phyloP scores from a whole-genome alignment of 345 rosid genomes.

The Syzygium aqueum region DNA sequence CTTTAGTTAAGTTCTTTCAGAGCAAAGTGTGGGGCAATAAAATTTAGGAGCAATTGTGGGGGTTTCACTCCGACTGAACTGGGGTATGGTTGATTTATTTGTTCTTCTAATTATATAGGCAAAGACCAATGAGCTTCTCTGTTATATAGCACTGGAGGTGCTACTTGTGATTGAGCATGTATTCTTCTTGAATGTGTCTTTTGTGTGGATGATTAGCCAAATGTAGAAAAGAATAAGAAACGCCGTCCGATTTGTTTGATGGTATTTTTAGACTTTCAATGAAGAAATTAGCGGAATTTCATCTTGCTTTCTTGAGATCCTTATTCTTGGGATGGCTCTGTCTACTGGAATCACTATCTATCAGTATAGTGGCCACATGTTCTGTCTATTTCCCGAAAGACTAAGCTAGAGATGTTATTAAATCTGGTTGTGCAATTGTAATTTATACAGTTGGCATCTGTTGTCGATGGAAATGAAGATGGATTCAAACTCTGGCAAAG shows the following conservation, averaged over 20 bases:
- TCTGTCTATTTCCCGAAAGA: background rate
- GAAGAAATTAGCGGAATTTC: background rate
- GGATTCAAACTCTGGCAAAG: conserved; percentile 83
- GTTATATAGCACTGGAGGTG: background rate
- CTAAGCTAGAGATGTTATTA: background rate
- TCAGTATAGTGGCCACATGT: background rate
- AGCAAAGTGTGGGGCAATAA: background rate
- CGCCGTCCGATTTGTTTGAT: background rate
- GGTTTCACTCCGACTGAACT: background rate
- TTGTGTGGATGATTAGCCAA: background rate
- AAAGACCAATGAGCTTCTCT: background rate
- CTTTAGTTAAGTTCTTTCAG: background rate
- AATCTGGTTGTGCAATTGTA: background rate
- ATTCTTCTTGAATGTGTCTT: background rate
- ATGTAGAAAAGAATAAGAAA: background rate
- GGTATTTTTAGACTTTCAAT: background rate
- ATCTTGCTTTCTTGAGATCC: background rate
- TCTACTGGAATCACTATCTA: background rate
- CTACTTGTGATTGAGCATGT: background rate
- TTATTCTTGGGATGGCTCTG: background rate
- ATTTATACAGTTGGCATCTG: conserved; percentile 51
- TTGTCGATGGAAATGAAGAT: conserved; percentile 58
- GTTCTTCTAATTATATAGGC: background rate
- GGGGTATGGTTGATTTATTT: background rate
- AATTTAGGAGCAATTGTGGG: background rate